These are phyloP conservation scores for Candida piceae DNA, from an alignment of 805 yeast genomes.

Conservation along the genomic window DNA sequence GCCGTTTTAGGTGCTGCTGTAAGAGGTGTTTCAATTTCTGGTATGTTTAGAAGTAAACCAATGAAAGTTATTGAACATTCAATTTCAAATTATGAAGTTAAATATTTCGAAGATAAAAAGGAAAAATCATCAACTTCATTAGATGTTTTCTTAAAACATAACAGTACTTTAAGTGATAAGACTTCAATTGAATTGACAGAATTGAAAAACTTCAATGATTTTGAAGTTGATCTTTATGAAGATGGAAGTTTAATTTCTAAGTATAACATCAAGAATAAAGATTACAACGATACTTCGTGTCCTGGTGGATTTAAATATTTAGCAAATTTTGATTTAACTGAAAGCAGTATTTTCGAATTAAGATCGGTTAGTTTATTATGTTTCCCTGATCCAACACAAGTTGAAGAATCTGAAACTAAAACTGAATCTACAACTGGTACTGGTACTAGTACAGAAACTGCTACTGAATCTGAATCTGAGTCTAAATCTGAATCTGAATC, in stretches of 20 bases:
- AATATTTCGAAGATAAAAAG: constrained; percentile 13
- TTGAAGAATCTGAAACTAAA: too few relatives aligned
- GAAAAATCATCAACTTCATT: constrained; percentile 24
- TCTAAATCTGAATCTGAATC: too few relatives aligned
- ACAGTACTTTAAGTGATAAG: constrained; percentile 29
- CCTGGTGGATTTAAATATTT: constrained; percentile 30
- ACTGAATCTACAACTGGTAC: too few relatives aligned
- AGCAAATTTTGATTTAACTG: constrained; percentile 12
- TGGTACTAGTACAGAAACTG: too few relatives aligned
- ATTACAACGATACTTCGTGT: constrained; percentile 35
- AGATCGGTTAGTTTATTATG: constrained; percentile 36
- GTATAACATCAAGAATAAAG: constrained; percentile 7
- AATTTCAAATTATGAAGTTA: constrained; percentile 42
- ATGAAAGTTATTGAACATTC: constrained; percentile 56
- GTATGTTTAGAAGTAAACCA: constrained; percentile 59
- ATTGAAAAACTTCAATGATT: constrained; percentile 29
- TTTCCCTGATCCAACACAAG: constrained; percentile 8
- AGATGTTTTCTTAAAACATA: constrained; percentile 44
- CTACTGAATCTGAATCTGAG: too few relatives aligned
- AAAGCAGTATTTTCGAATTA: constrained; percentile 41
- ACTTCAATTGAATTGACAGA: constrained; percentile 36
- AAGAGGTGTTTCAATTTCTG: constrained; percentile 71
- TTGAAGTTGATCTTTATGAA: constrained; percentile 34
- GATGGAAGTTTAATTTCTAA: constrained; percentile 13
- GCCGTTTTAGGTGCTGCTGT: constrained; percentile 87